phyloP scores from a whole-genome alignment of 148 eudicot species.

The Spergularia marina region DNA sequence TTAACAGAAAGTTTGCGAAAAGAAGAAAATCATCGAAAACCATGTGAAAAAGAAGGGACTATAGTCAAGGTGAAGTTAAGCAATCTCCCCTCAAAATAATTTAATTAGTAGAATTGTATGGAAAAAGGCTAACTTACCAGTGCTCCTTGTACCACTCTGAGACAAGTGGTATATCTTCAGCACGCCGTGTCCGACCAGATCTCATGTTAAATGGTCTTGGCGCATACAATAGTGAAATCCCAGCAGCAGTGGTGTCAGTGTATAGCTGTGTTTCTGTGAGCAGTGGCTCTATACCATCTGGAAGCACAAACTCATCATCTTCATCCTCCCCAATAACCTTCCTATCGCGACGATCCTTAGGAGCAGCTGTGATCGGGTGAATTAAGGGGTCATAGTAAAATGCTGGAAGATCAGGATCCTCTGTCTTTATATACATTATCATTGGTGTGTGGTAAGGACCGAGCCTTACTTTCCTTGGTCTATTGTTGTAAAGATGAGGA shows the following conservation, averaged over 20 bases:
- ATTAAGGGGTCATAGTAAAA: conserved; percentile 97
- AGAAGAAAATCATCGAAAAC: too few relatives aligned
- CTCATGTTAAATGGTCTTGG: conserved; percentile 98
- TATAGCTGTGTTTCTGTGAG: conserved; percentile 66
- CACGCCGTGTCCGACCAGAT: conserved; percentile 93
- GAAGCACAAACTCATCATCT: conserved; percentile 80
- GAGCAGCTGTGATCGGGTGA: conserved; percentile 75
- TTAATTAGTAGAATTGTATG: neutral
- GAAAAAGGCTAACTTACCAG: conserved; percentile 48
- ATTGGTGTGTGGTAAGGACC: conserved; percentile 93
- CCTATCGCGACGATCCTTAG: conserved; percentile 69
- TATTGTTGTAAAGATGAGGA: conserved; percentile 95
- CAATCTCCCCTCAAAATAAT: neutral
- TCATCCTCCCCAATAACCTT: conserved; percentile 69
- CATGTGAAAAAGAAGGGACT: too few relatives aligned
- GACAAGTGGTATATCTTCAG: conserved; percentile 97
- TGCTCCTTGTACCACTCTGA: conserved; percentile 99
- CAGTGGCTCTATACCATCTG: conserved; percentile 89
- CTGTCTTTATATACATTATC: conserved; percentile 93
- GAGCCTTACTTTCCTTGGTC: conserved; percentile 96
- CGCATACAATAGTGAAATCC: conserved; percentile 86
- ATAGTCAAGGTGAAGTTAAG: neutral
- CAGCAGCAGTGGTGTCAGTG: conserved; percentile 98
- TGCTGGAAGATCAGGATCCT: conserved; percentile 99
- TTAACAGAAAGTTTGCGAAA: too few relatives aligned